Evolutionary conservation across 2,329 filamentous ascomycete genomes (phyloP), one percentile per base, ranked within the genome.

Genomic region (Penicillium decumbens): DNA sequence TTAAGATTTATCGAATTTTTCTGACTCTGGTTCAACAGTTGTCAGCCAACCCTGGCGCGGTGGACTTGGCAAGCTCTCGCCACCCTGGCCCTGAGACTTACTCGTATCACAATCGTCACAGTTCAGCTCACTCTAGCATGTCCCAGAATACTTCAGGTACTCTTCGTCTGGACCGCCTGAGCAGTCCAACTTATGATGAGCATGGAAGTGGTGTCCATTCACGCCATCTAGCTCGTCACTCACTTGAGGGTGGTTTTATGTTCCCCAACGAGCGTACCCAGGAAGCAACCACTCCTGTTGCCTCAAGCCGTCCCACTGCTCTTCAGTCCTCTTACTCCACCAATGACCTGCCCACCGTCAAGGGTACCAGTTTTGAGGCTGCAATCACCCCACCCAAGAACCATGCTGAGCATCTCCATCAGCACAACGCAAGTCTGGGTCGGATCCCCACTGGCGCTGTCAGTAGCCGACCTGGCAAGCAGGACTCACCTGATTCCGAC

Each of bases 261-360:
- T 67, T 64, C 42, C 62, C 65, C 27, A 63, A 66, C 44, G 66
- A 69, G 13, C 56, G 55, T 7, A 53, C 49, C 12, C 56, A 62
- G 27, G 66, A 69, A 23, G 53, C 52, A 3, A 49, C 57, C 13
- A 56, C 61, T 23, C 49, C 66, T 13, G 56, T 58, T 38, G 42
- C 59, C n/a, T 57, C 64, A 24, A 80, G 57, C 57, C 70, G 73
- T 20, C 73, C 73, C 15, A 61, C 60, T 4, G 67, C 70, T 8
- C 50, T 95, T 50, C 88, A 91, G 71, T 85, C 87, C 39, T 96
- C 92, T 0, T 96, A 88, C 74, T 96, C 93, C 8, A 84, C 89
- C 46, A 93, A 87, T 69, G 91, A 97, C 64, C 79, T 96, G 18
- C 88, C 90, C 4, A 95, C 90, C 6, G 77, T 90, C 64, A 95